Conservation (phyloP, 1,139 yeast species). For the Geotrichum australiense region DNA sequence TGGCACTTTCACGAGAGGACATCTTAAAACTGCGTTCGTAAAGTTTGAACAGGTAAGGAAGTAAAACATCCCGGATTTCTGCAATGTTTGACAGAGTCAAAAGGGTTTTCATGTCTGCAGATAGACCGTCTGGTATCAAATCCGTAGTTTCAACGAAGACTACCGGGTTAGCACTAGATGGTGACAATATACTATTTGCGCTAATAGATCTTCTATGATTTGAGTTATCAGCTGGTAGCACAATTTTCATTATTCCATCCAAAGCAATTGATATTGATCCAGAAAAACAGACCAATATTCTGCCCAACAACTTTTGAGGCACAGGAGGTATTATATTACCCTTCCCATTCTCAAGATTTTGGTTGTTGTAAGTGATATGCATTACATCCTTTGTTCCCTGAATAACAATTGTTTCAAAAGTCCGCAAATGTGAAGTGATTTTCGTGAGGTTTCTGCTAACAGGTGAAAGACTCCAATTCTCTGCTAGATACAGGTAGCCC, state of each 20-base stretch:
- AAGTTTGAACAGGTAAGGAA: slow-evolving; percentile 43
- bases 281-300: slow-evolving; percentile 39
- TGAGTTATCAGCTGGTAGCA: slow-evolving; percentile 11
- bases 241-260: slow-evolving; percentile 20
- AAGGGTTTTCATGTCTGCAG: slow-evolving; percentile 36
- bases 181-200: slow-evolving; percentile 14
- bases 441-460: slow-evolving; percentile 23
- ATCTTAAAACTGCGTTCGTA: slow-evolving; percentile 46
- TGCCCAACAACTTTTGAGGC: slow-evolving; percentile 40
- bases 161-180: slow-evolving; percentile 11
- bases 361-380: slow-evolving; percentile 22
- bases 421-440: slow-evolving; percentile 26
- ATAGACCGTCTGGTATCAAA: slow-evolving; percentile 28
- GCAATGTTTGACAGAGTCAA: slow-evolving; percentile 48
- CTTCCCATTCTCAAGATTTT: slow-evolving; percentile 16
- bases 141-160: slow-evolving; percentile 21
- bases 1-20: slow-evolving; percentile 36
- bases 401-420: slow-evolving; percentile 32
- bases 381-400: slow-evolving; percentile 29
- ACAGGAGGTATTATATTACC: slow-evolving; percentile 42
- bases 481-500: slow-evolving; percentile 39
- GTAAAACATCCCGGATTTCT: slow-evolving; percentile 39
- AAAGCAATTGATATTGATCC: slow-evolving; percentile 34
- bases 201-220: slow-evolving; percentile 14
- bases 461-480: slow-evolving; percentile 35